Conservation (phyloP, 2,329 filamentous ascomycete genomes). For the Fusarium drepaniforme region DNA sequence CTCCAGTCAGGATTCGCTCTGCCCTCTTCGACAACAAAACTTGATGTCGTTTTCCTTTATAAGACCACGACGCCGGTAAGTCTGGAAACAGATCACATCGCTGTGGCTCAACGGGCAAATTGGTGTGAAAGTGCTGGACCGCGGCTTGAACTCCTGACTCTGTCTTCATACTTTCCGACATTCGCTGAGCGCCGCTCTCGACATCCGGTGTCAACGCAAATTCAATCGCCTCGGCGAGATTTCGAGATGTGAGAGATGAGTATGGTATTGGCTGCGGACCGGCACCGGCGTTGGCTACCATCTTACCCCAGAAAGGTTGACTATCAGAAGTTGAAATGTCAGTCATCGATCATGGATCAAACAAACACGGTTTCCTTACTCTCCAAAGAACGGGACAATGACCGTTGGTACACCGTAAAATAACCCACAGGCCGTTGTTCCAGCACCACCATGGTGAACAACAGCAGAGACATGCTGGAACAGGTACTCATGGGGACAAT, state of each 20-base stretch:
- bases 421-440: conserved; percentile 86
- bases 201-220: background rate
- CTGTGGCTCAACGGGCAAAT: background rate
- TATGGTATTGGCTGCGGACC: conserved; percentile 2
- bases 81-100: background rate
- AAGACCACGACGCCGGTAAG: background rate
- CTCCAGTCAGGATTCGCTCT: background rate
- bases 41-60: background rate
- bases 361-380: conserved; percentile 46
- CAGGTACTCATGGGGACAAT: conserved; percentile 84
- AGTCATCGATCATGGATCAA: background rate
- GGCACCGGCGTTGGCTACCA: background rate
- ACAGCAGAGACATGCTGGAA: conserved; percentile 84
- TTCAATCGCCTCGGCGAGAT: background rate
- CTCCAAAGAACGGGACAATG: conserved; percentile 86
- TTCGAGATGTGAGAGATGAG: background rate
- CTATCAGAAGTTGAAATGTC: background rate
- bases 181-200: background rate
- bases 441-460: conserved; percentile 87
- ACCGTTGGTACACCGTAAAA: conserved; percentile 81
- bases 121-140: conserved; percentile 5
- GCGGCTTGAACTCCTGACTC: background rate
- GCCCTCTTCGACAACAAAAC: background rate
- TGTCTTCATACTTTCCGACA: background rate
- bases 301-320: conserved; percentile 7